Evolutionary conservation across 768 basidiomycete species (phyloP).

Genomic region (Lentinula sp.): DNA sequence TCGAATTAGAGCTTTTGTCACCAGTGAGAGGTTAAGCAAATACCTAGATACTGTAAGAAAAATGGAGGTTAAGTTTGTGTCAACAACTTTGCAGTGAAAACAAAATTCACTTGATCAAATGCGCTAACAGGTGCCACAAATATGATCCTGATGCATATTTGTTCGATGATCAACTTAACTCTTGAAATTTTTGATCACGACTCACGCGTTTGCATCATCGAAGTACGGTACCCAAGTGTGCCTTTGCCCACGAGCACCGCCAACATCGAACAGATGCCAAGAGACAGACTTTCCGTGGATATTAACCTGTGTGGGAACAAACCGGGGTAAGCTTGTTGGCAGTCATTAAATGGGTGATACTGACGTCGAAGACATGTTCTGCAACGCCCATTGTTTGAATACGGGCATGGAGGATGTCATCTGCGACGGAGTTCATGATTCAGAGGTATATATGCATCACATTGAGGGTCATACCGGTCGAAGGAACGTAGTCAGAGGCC

Average conservation of each 20-base stretch:
- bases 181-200: neutral
- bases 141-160: slow-evolving; percentile 37
- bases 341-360: neutral
- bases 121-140: slow-evolving; percentile 77
- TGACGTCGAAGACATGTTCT: slow-evolving; percentile 76
- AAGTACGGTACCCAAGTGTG: slow-evolving; percentile 78
- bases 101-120: slow-evolving; percentile 57
- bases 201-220: slow-evolving; percentile 60
- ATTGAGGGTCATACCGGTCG: slow-evolving; percentile 46
- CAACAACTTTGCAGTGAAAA: neutral
- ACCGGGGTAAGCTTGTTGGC: neutral
- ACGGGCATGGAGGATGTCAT: slow-evolving; percentile 85
- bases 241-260: slow-evolving; percentile 65
- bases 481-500: slow-evolving; percentile 62
- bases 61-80: neutral
- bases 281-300: slow-evolving; percentile 73
- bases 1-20: slow-evolving; percentile 2
- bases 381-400: slow-evolving; percentile 88
- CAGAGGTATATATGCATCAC: slow-evolving; percentile 16
- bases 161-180: neutral
- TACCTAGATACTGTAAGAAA: neutral
- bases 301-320: slow-evolving; percentile 20
- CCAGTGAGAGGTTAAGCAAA: slow-evolving; percentile 5
- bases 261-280: slow-evolving; percentile 70
- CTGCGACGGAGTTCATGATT: slow-evolving; percentile 31